Evolutionary conservation across 2,329 filamentous ascomycete species (phyloP).

Genomic region (Trichothecium sympodiale): DNA sequence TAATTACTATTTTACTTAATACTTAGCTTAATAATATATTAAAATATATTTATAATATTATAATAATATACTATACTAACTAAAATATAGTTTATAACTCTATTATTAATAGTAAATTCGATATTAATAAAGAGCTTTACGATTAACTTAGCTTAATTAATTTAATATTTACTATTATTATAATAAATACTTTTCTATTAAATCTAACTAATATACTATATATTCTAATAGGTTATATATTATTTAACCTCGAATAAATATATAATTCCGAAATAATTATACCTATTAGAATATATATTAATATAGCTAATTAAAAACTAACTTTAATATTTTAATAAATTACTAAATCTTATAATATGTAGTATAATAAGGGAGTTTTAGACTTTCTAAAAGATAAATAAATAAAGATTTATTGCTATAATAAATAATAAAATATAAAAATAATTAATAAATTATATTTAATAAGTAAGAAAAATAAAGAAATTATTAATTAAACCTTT

Average conservation of each 20-base stretch:
- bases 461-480: too few relatives aligned
- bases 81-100: too few relatives aligned
- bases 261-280: neutral
- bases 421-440: too few relatives aligned
- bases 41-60: neutral
- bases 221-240: neutral
- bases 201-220: too few relatives aligned
- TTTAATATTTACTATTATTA: neutral
- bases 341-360: neutral
- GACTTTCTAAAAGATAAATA: too few relatives aligned
- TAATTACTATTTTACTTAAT: neutral
- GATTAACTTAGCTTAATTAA: neutral
- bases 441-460: too few relatives aligned
- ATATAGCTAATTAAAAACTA: neutral
- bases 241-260: neutral
- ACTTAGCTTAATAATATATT: neutral
- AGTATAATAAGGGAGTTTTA: too few relatives aligned
- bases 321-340: neutral
- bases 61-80: too few relatives aligned
- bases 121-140: too few relatives aligned
- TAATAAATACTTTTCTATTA: neutral
- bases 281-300: neutral
- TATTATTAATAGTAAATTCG: too few relatives aligned
- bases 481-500: too few relatives aligned
- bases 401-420: too few relatives aligned